Base-by-base conservation (phyloP, 179 eudicot species). In the Silene vulgaris region DNA sequence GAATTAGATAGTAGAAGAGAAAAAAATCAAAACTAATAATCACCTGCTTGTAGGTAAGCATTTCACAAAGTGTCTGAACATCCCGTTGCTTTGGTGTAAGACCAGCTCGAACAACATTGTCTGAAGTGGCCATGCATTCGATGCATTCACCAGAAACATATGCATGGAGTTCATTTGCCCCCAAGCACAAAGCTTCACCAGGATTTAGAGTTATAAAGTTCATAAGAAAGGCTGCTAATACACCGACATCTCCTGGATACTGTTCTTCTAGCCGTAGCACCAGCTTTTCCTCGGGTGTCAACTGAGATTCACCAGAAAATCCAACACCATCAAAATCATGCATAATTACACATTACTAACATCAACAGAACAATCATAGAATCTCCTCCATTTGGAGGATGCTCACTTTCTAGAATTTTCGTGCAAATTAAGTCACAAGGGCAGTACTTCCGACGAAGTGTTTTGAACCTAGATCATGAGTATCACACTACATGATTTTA, bases 71-170 rank as follows among this genome's bases (percentile, higher is more conserved):
- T 50, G 88, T 84, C 73, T 78, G 74, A 19, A 89, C 92, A 81
- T 94, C 98, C 68, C 90, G 83, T 74, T 82, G 64, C 84, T 94
- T 94, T 50, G 96, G 90, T 43, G 98, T 94, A 45, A 94, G 86
- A 78, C 98, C 98, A 64, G 98, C 98, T 11, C 98, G 95, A 57
- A 92, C 92, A 63, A 94, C 96, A 79, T 94, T 94, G 83, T 94
- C 98, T 9, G 98, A 94, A 65, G 97, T 89, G 52, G 98, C 97
- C 98, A 94, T 94, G 82, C 98, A 94, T 74, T 94, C 98, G 1
- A 94, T 59, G 74, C 92, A 94, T 65, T 94, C 97, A 19, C 98
- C 98, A 52, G 83, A 80, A 71, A 94, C 65, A 74, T 94, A 94
- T 12, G 98, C 98, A 82, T 94, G 98, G 35, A 87, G 98, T 86